phyloP scores from a whole-genome alignment of 2,329 filamentous ascomycete species.

The Aspergillus luchuensis region DNA sequence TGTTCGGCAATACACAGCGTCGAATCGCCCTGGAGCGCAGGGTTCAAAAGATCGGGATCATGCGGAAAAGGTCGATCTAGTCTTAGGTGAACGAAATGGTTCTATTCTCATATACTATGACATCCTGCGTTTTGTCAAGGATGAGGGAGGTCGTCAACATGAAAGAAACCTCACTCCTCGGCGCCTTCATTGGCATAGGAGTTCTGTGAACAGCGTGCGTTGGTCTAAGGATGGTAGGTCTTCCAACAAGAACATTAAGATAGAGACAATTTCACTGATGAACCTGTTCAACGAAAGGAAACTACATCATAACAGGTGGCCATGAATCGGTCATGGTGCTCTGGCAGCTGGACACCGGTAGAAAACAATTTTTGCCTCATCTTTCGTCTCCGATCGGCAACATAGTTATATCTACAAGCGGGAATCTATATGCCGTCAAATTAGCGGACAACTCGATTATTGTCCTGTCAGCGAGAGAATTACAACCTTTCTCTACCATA shows the following conservation, averaged over 20 bases:
- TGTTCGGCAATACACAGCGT: constrained; percentile 50
- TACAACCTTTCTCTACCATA: constrained; percentile 81
- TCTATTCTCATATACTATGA: constrained; percentile 81
- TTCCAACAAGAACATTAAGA: not conserved
- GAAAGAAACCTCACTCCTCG: constrained; percentile 53
- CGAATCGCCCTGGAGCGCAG: constrained; percentile 18
- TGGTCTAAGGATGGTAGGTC: constrained; percentile 84
- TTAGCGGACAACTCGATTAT: constrained; percentile 91
- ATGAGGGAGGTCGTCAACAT: constrained; percentile 49
- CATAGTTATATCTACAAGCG: constrained; percentile 76
- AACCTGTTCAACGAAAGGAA: constrained; percentile 59
- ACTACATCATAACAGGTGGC: constrained; percentile 92
- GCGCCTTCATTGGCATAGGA: constrained; percentile 88
- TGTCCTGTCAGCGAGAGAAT: constrained; percentile 84
- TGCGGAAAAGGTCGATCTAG: constrained; percentile 65
- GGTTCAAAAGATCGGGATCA: constrained; percentile 28
- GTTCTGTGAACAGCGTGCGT: constrained; percentile 78
- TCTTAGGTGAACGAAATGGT: constrained; percentile 74
- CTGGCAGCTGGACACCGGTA: constrained; percentile 89
- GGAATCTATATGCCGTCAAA: constrained; percentile 79
- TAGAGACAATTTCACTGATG: constrained; percentile 6
- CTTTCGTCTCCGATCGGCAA: constrained; percentile 82
- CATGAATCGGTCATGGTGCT: constrained; percentile 85
- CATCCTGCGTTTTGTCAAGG: constrained; percentile 60
- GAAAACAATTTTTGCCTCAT: constrained; percentile 84